Percentiles rank a stretch among this genome's conserved stretches.
Evolutionary conservation across 2,329 filamentous ascomycete species (phyloP).

Genomic region (Aaosphaeria arxii): DNA sequence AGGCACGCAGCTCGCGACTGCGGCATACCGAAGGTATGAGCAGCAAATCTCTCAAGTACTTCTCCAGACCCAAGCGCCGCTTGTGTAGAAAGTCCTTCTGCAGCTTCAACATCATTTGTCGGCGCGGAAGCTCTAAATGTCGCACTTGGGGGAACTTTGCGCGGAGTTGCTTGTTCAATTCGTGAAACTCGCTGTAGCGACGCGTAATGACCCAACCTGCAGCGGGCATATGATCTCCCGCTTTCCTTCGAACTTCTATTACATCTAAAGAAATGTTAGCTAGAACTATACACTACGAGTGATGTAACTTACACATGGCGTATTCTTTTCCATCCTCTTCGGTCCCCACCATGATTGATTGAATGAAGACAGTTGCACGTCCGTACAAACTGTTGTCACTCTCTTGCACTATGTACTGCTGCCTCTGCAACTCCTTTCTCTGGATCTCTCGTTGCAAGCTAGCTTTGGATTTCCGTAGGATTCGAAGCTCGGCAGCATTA

Average conservation of each 20-base stretch:
- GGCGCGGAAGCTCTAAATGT: conserved; percentile 84
- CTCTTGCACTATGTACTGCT: conserved; percentile 96
- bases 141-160: conserved; percentile 83
- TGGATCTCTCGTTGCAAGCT: conserved; percentile 90
- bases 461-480: conserved; percentile 88
- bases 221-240: conserved; percentile 94
- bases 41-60: conserved; percentile 76
- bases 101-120: conserved; percentile 92
- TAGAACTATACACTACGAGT: neutral
- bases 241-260: conserved; percentile 84
- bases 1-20: conserved; percentile 85
- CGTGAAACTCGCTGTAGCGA: conserved; percentile 94
- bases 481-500: conserved; percentile 88
- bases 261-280: conserved; percentile 54
- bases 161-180: conserved; percentile 85
- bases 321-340: conserved; percentile 93
- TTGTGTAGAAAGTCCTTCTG: conserved; percentile 96
- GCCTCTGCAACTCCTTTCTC: conserved; percentile 90
- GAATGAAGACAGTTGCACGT: conserved; percentile 83
- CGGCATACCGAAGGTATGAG: conserved; percentile 90
- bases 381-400: conserved; percentile 97
- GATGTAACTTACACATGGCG: conserved; percentile 64
- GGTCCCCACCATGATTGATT: conserved; percentile 85
- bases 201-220: conserved; percentile 91
- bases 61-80: conserved; percentile 76